These are phyloP conservation scores for Alternaria postmessia DNA, from an alignment of 2,329 filamentous ascomycete genomes.

Conservation along the genomic window DNA sequence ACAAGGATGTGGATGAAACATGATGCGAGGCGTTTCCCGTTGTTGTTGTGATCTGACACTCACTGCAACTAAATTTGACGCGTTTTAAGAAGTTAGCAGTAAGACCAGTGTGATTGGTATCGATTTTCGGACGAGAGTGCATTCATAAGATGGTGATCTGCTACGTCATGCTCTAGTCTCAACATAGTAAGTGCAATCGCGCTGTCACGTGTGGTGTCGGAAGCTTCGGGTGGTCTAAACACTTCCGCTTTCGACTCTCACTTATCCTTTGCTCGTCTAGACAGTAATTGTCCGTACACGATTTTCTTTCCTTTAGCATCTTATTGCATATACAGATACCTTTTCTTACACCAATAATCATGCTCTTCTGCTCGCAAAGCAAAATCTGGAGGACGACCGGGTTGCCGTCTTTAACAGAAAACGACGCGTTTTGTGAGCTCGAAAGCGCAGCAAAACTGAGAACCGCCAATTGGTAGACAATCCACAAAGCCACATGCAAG, in stretches of 20 bases:
- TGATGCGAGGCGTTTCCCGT: not conserved
- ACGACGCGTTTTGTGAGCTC: not conserved
- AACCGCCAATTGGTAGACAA: not conserved
- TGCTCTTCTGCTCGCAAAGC: not conserved
- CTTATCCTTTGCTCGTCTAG: fast-evolving
- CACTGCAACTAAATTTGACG: too few relatives aligned
- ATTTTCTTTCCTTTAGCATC: fast-evolving
- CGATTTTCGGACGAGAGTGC: not conserved
- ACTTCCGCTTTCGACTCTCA: not conserved
- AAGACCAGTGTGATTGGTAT: not conserved
- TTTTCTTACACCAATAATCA: not conserved
- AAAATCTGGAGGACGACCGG: not conserved
- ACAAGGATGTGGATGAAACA: not conserved
- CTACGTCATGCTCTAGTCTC: not conserved
- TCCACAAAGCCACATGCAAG: not conserved
- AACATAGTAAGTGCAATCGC: not conserved
- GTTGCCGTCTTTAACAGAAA: not conserved
- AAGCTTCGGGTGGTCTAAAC: not conserved
- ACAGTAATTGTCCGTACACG: fast-evolving
- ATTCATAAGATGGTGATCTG: not conserved
- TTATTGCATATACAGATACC: not conserved
- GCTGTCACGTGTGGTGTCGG: not conserved
- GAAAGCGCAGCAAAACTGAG: not conserved
- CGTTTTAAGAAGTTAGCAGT: not conserved
- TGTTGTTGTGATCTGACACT: fast-evolving